phyloP scores from a whole-genome alignment of 495 filamentous ascomycete genomes.

The Xeromyces bisporus region DNA sequence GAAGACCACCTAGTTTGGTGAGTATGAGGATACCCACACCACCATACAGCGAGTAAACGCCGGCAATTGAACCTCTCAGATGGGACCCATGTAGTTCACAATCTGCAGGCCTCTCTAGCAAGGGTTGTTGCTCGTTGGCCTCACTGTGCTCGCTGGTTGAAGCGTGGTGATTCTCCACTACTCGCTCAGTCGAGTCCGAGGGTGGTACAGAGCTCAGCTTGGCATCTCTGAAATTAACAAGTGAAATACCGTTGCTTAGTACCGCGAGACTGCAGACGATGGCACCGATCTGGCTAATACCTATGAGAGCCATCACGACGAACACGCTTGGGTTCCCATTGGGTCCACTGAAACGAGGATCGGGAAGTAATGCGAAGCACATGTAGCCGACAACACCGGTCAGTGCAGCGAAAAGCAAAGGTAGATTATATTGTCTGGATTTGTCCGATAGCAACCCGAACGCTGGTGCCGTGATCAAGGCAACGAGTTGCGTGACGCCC shows the following conservation, averaged over 20 bases:
- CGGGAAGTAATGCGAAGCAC: constrained; percentile 48
- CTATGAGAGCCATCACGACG: constrained; percentile 59
- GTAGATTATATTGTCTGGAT: constrained; percentile 45
- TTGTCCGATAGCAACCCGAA: constrained; percentile 67
- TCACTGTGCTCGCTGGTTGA: constrained; percentile 2
- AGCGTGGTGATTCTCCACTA: background rate
- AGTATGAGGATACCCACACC: constrained; percentile 82
- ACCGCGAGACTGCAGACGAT: constrained; percentile 88
- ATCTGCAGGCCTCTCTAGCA: constrained; percentile 10
- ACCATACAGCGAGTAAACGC: constrained; percentile 78
- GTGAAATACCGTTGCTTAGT: constrained; percentile 59
- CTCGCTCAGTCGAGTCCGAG: constrained; percentile 12
- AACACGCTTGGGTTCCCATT: constrained; percentile 52
- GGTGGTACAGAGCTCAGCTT: constrained; percentile 5
- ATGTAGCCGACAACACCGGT: constrained; percentile 63
- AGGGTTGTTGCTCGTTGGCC: constrained; percentile 17
- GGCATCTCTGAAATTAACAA: constrained; percentile 22
- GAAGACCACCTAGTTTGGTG: constrained; percentile 76
- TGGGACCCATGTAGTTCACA: constrained; percentile 24
- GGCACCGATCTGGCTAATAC: constrained; percentile 82
- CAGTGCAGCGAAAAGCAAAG: constrained; percentile 52
- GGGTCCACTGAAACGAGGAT: constrained; percentile 43
- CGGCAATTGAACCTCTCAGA: constrained; percentile 84
- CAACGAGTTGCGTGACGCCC: constrained; percentile 72
- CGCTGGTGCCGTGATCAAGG: constrained; percentile 64